Conservation (phyloP, 2,329 filamentous ascomycete genomes). For the Penicillium verrucosum region DNA sequence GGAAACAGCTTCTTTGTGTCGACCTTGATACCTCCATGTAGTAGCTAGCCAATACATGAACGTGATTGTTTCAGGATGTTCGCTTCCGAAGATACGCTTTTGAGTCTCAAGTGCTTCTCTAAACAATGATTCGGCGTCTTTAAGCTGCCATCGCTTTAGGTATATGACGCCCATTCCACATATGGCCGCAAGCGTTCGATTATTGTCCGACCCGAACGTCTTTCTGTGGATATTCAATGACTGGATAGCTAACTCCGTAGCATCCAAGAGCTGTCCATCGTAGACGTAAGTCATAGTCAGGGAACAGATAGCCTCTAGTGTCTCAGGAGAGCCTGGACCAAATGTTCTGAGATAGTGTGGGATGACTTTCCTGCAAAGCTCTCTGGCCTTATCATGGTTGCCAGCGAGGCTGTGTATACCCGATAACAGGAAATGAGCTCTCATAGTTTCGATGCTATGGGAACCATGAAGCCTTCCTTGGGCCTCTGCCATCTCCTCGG, state of each 20-base stretch:
- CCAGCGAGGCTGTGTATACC: no score
- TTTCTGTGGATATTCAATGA: not conserved
- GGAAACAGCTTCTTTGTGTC: not conserved
- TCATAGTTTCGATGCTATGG: no score
- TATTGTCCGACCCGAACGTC: not conserved
- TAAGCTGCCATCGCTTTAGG: not conserved
- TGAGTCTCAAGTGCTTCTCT: not conserved
- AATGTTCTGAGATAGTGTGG: not conserved
- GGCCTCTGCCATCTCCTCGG: not conserved
- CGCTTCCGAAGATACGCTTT: not conserved
- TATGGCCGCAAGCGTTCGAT: not conserved
- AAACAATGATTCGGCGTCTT: not conserved
- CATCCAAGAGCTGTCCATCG: constrained; percentile 1
- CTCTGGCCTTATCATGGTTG: no score
- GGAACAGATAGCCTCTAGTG: no score
- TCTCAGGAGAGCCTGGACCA: not conserved
- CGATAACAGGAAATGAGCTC: no score
- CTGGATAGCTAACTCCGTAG: not conserved
- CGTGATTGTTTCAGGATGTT: not conserved
- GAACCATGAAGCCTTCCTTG: not conserved
- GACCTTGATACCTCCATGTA: not conserved
- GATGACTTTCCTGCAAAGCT: not conserved
- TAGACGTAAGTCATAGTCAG: not conserved
- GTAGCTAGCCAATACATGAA: not conserved
- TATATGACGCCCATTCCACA: not conserved